Conservation (phyloP, 2,329 filamentous ascomycete species). For the Penicillium sp. region DNA sequence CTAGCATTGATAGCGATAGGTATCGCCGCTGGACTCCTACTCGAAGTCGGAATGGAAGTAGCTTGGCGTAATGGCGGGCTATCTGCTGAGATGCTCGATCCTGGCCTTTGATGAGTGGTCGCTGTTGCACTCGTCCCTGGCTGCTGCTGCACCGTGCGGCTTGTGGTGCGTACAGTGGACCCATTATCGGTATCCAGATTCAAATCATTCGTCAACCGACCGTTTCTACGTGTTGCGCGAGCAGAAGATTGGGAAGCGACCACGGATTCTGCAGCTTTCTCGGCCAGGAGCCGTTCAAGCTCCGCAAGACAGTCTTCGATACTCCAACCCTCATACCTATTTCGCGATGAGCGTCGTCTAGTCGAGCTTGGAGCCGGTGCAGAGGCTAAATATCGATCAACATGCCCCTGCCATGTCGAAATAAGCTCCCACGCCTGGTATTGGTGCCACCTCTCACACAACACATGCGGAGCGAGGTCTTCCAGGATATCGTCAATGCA, state of each 20-base stretch:
- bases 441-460: constrained; percentile 30
- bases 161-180: background rate
- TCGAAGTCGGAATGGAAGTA: background rate
- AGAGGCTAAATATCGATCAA: background rate
- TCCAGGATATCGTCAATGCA: constrained; percentile 23
- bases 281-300: too few relatives aligned
- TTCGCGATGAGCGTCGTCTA: background rate
- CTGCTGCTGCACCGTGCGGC: background rate
- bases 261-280: too few relatives aligned
- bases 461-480: constrained; percentile 28
- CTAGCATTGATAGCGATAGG: background rate
- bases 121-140: background rate
- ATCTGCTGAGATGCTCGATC: background rate
- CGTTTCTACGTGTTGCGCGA: background rate
- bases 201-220: background rate
- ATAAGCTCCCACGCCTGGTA: constrained; percentile 22
- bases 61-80: too few relatives aligned
- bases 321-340: too few relatives aligned
- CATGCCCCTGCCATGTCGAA: background rate
- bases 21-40: background rate
- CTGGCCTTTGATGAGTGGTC: background rate
- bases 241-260: too few relatives aligned
- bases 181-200: background rate
- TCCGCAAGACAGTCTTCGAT: too few relatives aligned
- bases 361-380: background rate